phyloP scores from a whole-genome alignment of 2,329 filamentous ascomycete species.

The Sporothrix pallida region DNA sequence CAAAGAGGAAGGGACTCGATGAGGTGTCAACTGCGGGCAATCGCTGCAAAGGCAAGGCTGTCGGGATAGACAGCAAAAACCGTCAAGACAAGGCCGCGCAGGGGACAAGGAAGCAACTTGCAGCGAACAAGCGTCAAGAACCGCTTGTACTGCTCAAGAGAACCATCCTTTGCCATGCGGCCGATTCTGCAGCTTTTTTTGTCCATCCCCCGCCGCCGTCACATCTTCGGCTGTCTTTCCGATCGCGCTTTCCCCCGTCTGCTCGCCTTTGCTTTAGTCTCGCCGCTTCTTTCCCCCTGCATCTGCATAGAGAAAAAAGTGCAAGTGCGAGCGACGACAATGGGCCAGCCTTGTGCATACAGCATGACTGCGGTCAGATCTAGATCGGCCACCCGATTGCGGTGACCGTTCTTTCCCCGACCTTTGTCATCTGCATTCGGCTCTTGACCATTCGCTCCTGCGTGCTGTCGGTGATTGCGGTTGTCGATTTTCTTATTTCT shows the following conservation, averaged over 20 bases:
- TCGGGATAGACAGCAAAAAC: background rate
- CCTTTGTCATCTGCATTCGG: background rate
- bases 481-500: background rate
- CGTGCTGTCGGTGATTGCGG: slow-evolving; percentile 15
- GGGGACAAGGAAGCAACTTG: background rate
- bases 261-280: background rate
- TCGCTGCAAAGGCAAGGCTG: background rate
- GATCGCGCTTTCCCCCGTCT: background rate
- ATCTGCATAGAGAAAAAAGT: background rate
- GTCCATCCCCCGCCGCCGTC: slow-evolving; percentile 20
- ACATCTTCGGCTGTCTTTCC: slow-evolving; percentile 1
- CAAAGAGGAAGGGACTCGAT: background rate
- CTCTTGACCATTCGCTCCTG: background rate
- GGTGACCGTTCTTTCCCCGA: background rate
- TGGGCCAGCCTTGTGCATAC: background rate
- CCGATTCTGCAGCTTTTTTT: slow-evolving; percentile 2
- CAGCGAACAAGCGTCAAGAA: slow-evolving; percentile 1
- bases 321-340: background rate
- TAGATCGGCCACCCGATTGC: slow-evolving; percentile 10
- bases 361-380: background rate
- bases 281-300: background rate
- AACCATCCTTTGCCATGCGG: background rate
- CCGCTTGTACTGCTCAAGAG: background rate
- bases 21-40: background rate
- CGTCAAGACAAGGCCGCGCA: slow-evolving; percentile 4